Evolutionary conservation across 805 yeast species (phyloP), one percentile per base, ranked within the genome.

Genomic region (Ogataea corticis): DNA sequence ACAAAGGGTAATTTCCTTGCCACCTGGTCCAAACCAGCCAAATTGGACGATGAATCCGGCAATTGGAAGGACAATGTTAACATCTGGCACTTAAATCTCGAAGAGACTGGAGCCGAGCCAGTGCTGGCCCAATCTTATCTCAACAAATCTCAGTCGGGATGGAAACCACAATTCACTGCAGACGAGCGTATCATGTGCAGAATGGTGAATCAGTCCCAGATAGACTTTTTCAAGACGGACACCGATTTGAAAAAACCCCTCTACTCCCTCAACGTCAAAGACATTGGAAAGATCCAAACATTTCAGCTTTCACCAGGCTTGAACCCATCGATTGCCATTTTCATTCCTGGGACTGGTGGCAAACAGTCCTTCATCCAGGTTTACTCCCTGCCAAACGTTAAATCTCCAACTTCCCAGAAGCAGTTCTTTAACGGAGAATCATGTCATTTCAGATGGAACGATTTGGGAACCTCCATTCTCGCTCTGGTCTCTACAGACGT

Each of bases 401-500:
- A 72, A 54, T 87, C 82, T 56, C 92, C 96, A 28, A 82, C 89
- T 40, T 85, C 94, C 42, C 80, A 83, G 50, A 94, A 92, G 67
- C 81, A 88, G 47, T 88, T 94, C 59, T 94, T 94, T 79, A 91
- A 92, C 70, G 98, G 97, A 41, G 99, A 94, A 64, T 80, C 87
- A 54, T 94, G 97, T 67, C 84, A 80, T 57, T 79, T 94, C 71
- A 85, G 80, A 64, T 94, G 99, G 99, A 94, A 95, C 67, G 77
- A 82, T 29, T 76, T 90, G 52, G 99, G 99, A 49, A 94, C 97
- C 49, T 96, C 97, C 6, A 74, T 92, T 50, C 73, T 95, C 61
- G 97, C 96, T 38, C 77, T 91, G 57, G 96, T 97, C 4, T 86
- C 94, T 37, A 94, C 97, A 21, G 99, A 94, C 68, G 96, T 92